These are phyloP conservation scores for Hondaea fermentalgiana DNA, from an alignment of 108 stramenopile species.

Conservation along the genomic window DNA sequence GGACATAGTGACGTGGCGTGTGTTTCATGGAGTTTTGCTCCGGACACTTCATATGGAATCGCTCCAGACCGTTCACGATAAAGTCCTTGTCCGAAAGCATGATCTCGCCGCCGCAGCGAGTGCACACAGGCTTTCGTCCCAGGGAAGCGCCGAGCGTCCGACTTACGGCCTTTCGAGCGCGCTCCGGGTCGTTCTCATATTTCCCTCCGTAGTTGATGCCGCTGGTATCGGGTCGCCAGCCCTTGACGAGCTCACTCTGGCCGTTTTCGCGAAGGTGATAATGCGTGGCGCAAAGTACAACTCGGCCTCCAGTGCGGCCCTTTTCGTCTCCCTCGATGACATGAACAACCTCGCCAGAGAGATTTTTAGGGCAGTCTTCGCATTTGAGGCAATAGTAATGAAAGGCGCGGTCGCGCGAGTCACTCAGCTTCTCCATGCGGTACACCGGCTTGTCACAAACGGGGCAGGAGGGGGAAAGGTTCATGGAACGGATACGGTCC, in stretches of 20 bases:
- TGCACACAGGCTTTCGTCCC: neutral
- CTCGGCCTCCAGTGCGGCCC: neutral
- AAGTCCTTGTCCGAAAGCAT: slow-evolving; percentile 9
- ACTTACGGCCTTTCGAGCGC: neutral
- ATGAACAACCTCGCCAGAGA: neutral
- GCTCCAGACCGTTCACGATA: slow-evolving; percentile 13
- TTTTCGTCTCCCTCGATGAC: neutral
- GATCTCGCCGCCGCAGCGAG: slow-evolving; percentile 5
- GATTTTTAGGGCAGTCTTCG: neutral
- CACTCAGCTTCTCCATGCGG: slow-evolving; percentile 18
- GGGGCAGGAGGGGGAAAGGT: neutral
- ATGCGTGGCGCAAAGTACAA: slow-evolving; percentile 1
- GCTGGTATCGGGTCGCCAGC: neutral
- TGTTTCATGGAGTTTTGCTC: neutral
- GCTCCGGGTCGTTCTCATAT: neutral
- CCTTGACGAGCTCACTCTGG: neutral
- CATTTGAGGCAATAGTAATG: neutral
- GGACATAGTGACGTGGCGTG: neutral
- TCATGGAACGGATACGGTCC: neutral
- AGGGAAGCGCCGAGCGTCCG: neutral
- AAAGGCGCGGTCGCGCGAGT: neutral
- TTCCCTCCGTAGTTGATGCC: neutral
- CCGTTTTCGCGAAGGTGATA: neutral
- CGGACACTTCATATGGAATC: neutral
- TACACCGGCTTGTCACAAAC: slow-evolving; percentile 2